Conservation (phyloP, 2,329 filamentous ascomycete genomes). For the Tolypocladium nubicola region DNA sequence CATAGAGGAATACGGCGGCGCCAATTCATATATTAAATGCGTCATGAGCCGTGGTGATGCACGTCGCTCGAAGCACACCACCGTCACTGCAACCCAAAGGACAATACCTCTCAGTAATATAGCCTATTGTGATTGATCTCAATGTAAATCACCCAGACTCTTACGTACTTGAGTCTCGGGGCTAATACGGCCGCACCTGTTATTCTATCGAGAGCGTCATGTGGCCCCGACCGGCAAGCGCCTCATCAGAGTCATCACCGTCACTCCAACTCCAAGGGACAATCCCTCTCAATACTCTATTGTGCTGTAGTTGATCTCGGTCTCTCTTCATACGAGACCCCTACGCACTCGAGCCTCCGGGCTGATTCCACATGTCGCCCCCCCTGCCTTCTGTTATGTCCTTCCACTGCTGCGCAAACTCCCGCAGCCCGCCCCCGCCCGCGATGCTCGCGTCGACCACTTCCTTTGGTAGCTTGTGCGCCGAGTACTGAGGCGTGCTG, state of each 20-base stretch:
- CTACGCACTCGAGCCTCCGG: slow-evolving; percentile 5
- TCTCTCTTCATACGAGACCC: neutral
- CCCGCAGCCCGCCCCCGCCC: slow-evolving; percentile 66
- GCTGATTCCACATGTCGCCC: slow-evolving; percentile 28
- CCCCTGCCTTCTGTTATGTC: slow-evolving; percentile 37
- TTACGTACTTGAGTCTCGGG: neutral
- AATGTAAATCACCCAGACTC: neutral
- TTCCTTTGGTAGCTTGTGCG: slow-evolving; percentile 89
- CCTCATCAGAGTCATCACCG: neutral
- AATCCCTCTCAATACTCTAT: neutral
- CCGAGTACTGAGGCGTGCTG: slow-evolving; percentile 77
- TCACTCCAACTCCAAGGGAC: neutral
- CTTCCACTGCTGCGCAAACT: slow-evolving; percentile 70
- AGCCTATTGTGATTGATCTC: neutral
- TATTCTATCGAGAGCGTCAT: neutral
- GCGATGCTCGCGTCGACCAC: slow-evolving; percentile 64
- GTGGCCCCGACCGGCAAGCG: neutral
- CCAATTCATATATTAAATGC: neutral
- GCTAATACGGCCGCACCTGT: neutral
- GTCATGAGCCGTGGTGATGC: no score
- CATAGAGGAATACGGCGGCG: neutral
- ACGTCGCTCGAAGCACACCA: no score
- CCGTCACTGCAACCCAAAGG: neutral
- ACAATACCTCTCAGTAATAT: neutral
- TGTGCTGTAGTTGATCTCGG: neutral